phyloP scores from a whole-genome alignment of 192 early-diverging fungal genomes.

The Jimgerdemannia flammicorona region DNA sequence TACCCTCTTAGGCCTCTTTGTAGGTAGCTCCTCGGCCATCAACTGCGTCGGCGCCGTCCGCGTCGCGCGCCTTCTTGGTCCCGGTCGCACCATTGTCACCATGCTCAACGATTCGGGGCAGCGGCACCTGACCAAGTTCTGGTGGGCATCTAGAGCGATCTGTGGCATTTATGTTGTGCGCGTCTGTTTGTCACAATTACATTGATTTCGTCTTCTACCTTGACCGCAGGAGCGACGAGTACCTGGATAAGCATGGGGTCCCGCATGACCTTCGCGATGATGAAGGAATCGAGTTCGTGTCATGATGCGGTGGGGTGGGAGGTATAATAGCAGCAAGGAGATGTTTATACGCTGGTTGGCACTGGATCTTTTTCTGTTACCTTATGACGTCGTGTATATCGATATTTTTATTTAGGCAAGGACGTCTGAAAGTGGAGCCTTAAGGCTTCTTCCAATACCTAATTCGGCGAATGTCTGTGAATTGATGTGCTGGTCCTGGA shows the following conservation, averaged over 20 bases:
- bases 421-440: too few relatives aligned
- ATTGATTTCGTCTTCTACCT: background rate
- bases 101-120: conserved; percentile 88
- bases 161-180: background rate
- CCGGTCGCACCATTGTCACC: conserved; percentile 90
- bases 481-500: too few relatives aligned
- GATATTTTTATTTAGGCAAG: too few relatives aligned
- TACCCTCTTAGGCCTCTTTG: conserved; percentile 60
- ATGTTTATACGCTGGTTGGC: too few relatives aligned
- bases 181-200: background rate
- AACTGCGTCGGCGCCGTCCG: conserved; percentile 88
- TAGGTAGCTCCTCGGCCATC: conserved; percentile 87
- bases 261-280: conserved; percentile 11
- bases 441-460: too few relatives aligned
- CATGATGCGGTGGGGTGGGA: conserved; percentile 1
- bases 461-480: too few relatives aligned
- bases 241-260: conserved; percentile 28
- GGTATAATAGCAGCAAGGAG: too few relatives aligned
- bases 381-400: too few relatives aligned
- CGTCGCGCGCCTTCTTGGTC: conserved; percentile 74
- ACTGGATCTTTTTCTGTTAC: too few relatives aligned
- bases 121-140: conserved; percentile 94
- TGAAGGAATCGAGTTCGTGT: conserved; percentile 18
- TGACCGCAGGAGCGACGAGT: conserved; percentile 45
- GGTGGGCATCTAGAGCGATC: conserved; percentile 39